These are phyloP conservation scores for Barnettozyma hawaiiensis DNA, from an alignment of 1,139 yeast genomes.

Conservation along the genomic window DNA sequence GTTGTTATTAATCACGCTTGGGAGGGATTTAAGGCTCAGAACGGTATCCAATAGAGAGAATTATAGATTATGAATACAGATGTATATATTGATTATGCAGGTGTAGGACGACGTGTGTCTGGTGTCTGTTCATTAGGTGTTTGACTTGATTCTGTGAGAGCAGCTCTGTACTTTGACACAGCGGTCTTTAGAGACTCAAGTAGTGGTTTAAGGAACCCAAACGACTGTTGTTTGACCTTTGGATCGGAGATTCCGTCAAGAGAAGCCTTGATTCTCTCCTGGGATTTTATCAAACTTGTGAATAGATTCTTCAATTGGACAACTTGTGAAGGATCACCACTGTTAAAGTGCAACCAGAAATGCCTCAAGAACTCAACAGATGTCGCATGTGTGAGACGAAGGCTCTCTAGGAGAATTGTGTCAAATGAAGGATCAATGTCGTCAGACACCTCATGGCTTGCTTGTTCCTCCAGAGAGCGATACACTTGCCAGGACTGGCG, in stretches of 20 bases:
- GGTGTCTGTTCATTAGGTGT: background rate
- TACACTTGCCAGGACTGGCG: conserved; percentile 41
- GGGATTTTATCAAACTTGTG: conserved; percentile 42
- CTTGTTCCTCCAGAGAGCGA: conserved; percentile 25
- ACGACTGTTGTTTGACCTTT: conserved; percentile 25
- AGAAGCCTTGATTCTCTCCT: conserved; percentile 39
- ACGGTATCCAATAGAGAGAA: conserved; percentile 31
- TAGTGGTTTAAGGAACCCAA: conserved; percentile 33
- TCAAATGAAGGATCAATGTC: conserved; percentile 23
- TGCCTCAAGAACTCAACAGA: conserved; percentile 66
- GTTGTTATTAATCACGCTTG: conserved; percentile 82
- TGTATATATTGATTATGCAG: background rate
- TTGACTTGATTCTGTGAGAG: conserved; percentile 17
- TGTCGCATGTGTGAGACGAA: conserved; percentile 55
- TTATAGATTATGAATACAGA: background rate
- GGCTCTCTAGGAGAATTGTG: conserved; percentile 32
- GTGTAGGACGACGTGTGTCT: too few species aligned
- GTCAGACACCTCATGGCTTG: conserved; percentile 19
- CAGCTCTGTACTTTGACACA: conserved; percentile 31
- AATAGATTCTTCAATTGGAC: conserved; percentile 40
- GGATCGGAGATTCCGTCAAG: conserved; percentile 26
- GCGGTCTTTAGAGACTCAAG: conserved; percentile 36
- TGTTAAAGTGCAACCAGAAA: conserved; percentile 60
- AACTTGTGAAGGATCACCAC: conserved; percentile 51
- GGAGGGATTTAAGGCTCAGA: conserved; percentile 72